Evolutionary conservation across 768 basidiomycete species (phyloP).

Genomic region (Suillus clintonianus): DNA sequence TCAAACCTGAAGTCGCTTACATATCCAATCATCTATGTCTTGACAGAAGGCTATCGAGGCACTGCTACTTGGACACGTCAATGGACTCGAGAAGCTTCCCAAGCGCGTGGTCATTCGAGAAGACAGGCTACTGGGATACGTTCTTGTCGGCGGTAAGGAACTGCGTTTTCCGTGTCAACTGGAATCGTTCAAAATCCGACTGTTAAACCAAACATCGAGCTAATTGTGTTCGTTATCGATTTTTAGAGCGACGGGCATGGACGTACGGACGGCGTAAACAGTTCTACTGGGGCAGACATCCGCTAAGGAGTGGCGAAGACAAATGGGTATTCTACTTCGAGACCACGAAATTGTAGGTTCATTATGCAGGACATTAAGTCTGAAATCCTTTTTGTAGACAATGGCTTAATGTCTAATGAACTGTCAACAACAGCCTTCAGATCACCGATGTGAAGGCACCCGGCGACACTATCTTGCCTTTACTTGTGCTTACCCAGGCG

Average conservation of each 20-base stretch:
- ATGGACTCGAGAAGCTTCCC: not conserved
- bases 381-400: not conserved
- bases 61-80: not conserved
- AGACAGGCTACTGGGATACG: not conserved
- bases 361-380: not conserved
- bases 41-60: not conserved
- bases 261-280: not conserved
- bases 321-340: constrained; percentile 3
- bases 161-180: not conserved
- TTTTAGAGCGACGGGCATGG: not conserved
- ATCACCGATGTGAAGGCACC: not conserved
- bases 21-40: too few relatives aligned
- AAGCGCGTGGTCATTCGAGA: not conserved
- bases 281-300: not conserved
- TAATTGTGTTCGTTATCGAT: not conserved
- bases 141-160: not conserved
- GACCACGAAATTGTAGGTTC: not conserved
- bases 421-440: too few relatives aligned
- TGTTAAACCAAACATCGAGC: too few relatives aligned
- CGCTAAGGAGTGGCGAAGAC: not conserved
- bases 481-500: too few relatives aligned
- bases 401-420: not conserved
- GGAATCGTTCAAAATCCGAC: not conserved
- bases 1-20: not conserved
- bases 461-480: not conserved